Evolutionary conservation across 2,329 filamentous ascomycete genomes (phyloP).

Genomic region (Colletotrichum tabaci): DNA sequence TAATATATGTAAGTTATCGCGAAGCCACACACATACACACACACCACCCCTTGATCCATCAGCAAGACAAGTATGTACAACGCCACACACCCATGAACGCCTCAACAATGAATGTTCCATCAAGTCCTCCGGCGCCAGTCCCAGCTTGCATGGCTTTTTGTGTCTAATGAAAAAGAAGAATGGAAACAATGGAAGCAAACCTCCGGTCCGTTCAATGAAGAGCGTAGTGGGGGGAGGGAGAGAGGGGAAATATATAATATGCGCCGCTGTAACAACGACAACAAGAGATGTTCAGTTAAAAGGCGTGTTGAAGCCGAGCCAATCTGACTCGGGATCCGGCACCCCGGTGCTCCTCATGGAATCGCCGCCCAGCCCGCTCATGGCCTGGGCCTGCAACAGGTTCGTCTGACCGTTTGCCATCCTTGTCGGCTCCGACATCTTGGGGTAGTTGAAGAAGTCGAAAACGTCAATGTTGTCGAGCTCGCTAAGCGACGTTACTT

Average conservation of each 20-base stretch:
- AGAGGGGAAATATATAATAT: no score
- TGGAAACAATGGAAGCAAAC: not conserved
- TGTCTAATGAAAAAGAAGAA: not conserved
- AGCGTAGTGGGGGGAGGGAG: no score
- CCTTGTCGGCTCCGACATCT: conserved; percentile 45
- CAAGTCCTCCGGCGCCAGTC: conserved; percentile 27
- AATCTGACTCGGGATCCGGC: conserved; percentile 52
- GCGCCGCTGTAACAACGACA: no score
- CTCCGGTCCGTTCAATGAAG: not conserved
- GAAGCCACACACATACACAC: conserved; percentile 26
- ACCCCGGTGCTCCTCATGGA: conserved; percentile 45
- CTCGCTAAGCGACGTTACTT: conserved; percentile 56
- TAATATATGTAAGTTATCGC: conserved; percentile 11
- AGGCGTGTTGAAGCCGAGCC: conserved; percentile 45
- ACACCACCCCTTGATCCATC: conserved; percentile 19
- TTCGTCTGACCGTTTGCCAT: conserved; percentile 45
- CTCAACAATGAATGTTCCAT: conserved; percentile 18
- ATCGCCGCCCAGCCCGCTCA: conserved; percentile 45
- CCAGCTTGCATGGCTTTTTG: not conserved
- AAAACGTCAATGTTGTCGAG: conserved; percentile 62
- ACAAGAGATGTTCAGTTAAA: conserved; percentile 31
- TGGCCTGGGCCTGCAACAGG: conserved; percentile 45
- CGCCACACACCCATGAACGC: conserved; percentile 27
- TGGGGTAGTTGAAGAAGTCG: conserved; percentile 62
- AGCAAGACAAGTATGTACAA: conserved; percentile 23